A percentile compares a stretch with the other conserved stretches of the same genome.
phyloP scores from a whole-genome alignment of 2,329 filamentous ascomycete genomes.

The Atkinsonella hypoxylon region DNA sequence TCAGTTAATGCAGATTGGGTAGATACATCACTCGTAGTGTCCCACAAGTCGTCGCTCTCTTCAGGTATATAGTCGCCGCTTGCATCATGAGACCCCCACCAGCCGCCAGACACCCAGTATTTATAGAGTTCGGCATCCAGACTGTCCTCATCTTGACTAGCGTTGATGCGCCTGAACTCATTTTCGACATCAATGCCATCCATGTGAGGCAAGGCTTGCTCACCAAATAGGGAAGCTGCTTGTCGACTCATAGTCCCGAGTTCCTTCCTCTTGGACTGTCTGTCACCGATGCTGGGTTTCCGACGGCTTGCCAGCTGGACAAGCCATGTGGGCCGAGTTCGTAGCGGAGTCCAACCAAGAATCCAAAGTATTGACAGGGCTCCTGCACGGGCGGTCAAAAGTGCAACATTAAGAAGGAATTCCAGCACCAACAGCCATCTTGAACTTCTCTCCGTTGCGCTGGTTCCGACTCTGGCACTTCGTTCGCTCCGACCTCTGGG shows the following conservation, averaged over 20 bases:
- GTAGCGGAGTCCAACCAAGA: slow-evolving; percentile 32
- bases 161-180: slow-evolving; percentile 53
- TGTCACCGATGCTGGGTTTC: slow-evolving; percentile 5
- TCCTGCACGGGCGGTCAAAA: slow-evolving; percentile 20
- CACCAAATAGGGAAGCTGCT: slow-evolving; percentile 24
- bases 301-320: slow-evolving; percentile 31
- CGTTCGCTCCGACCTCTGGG: slow-evolving; percentile 34
- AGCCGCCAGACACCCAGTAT: slow-evolving; percentile 75
- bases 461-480: slow-evolving; percentile 53
- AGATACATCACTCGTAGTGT: slow-evolving; percentile 73
- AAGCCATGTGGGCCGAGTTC: slow-evolving; percentile 37
- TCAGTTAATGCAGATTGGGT: slow-evolving; percentile 27
- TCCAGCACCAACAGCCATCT: slow-evolving; percentile 67
- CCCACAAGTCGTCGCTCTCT: slow-evolving; percentile 46
- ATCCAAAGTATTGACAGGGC: slow-evolving; percentile 40
- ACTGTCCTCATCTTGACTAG: slow-evolving; percentile 43
- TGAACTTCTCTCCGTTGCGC: slow-evolving; percentile 64
- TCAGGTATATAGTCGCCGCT: slow-evolving; percentile 65
- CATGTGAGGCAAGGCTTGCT: slow-evolving; percentile 42
- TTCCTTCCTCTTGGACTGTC: neutral
- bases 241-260: neutral
- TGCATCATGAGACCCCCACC: slow-evolving; percentile 71
- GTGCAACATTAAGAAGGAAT: slow-evolving; percentile 63
- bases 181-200: slow-evolving; percentile 68
- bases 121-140: slow-evolving; percentile 66